These are phyloP conservation scores for Raffaelea ambrosiae DNA, from an alignment of 2,329 filamentous ascomycete species.

Conservation along the genomic window DNA sequence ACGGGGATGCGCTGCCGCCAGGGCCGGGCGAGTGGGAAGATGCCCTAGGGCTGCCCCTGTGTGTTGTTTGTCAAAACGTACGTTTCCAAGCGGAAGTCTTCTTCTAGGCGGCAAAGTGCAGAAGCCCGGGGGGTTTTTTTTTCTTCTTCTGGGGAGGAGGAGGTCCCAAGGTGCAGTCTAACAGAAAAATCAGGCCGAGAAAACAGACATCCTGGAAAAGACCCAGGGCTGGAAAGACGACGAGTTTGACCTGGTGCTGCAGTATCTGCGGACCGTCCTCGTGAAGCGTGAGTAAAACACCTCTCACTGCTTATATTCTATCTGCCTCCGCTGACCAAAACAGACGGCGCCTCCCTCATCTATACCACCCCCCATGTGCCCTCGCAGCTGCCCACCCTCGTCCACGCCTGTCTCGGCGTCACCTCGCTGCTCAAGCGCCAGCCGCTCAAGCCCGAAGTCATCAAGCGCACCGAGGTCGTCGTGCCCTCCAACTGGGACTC, in stretches of 20 bases:
- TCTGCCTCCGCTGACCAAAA: neutral
- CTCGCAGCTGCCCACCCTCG: slow-evolving; percentile 68
- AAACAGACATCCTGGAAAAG: slow-evolving; percentile 83
- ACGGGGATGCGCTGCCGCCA: slow-evolving; percentile 64
- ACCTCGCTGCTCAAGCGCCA: slow-evolving; percentile 73
- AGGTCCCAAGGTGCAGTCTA: too few species aligned
- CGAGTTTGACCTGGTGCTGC: slow-evolving; percentile 90
- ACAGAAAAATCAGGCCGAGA: slow-evolving; percentile 54
- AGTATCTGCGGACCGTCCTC: slow-evolving; percentile 82
- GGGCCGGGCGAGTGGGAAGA: slow-evolving; percentile 93
- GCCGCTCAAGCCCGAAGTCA: slow-evolving; percentile 79
- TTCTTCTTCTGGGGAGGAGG: too few species aligned
- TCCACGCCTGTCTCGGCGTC: slow-evolving; percentile 81
- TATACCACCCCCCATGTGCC: slow-evolving; percentile 72
- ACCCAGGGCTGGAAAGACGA: slow-evolving; percentile 92
- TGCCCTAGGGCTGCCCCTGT: slow-evolving; percentile 75
- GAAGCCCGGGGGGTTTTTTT: too few species aligned
- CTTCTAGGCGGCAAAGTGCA: too few species aligned
- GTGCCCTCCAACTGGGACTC: slow-evolving; percentile 98
- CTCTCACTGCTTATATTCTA: neutral
- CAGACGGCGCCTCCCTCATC: slow-evolving; percentile 76
- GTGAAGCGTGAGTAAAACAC: slow-evolving; percentile 59
- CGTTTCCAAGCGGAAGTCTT: too few species aligned
- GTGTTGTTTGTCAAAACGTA: slow-evolving; percentile 93
- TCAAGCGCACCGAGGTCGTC: slow-evolving; percentile 87